Percentiles rank a stretch among this genome's conserved stretches.
These are phyloP conservation scores for Cydonia oblonga DNA, from an alignment of 331 rosid species.

Conservation along the genomic window DNA sequence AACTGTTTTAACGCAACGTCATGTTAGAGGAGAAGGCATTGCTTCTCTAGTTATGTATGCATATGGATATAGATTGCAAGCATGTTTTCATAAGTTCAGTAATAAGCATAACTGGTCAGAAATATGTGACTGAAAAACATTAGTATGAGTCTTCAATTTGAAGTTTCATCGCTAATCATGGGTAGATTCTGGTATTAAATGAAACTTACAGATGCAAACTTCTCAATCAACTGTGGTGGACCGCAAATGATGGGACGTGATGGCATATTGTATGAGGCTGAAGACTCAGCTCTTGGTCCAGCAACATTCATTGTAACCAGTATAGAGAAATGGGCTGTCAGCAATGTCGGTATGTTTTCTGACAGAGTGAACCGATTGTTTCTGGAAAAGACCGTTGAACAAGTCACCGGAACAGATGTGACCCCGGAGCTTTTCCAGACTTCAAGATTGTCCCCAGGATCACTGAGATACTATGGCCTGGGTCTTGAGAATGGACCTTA, in stretches of 20 bases:
- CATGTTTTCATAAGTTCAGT: neutral
- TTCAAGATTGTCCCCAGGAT: constrained; percentile 13
- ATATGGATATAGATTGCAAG: neutral
- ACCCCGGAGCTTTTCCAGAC: constrained; percentile 15
- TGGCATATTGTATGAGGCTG: constrained; percentile 36
- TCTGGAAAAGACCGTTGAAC: neutral
- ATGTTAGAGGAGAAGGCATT: neutral
- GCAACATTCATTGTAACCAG: constrained; percentile 48
- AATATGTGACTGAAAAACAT: neutral
- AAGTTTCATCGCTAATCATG: neutral
- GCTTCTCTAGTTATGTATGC: neutral
- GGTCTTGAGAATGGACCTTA: constrained; percentile 17
- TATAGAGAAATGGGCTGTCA: constrained; percentile 55
- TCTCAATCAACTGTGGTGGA: constrained; percentile 73
- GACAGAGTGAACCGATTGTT: neutral
- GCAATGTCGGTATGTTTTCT: constrained; percentile 41
- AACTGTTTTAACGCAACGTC: neutral
- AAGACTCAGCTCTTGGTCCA: constrained; percentile 48
- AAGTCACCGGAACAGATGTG: constrained; percentile 3
- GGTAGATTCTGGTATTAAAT: neutral
- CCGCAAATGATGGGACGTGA: constrained; percentile 13
- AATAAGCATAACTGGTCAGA: neutral
- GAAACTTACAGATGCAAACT: constrained; percentile 38
- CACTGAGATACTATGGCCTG: constrained; percentile 19
- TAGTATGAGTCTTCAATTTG: neutral